phyloP scores from a whole-genome alignment of 1,284 basidiomycete genomes.

The Pseudozyma tsukubaensis region DNA sequence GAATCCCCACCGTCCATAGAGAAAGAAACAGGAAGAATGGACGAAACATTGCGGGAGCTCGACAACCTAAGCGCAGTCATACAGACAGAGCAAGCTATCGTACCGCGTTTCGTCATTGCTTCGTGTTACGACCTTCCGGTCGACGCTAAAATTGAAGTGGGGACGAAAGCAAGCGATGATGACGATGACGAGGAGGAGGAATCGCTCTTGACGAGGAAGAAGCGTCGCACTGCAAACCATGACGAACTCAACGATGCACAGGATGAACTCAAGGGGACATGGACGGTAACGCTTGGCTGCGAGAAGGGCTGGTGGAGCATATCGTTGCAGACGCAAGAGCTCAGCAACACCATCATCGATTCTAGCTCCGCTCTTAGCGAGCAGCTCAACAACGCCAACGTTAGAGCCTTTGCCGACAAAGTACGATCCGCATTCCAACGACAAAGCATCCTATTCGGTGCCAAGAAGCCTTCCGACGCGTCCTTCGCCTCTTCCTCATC shows the following conservation, averaged over 20 bases:
- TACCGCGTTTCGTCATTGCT: slow-evolving; percentile 9
- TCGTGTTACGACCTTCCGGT: not conserved
- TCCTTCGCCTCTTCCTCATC: not conserved
- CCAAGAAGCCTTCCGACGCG: not conserved
- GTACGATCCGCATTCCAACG: slow-evolving; percentile 9
- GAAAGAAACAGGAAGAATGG: slow-evolving; percentile 6
- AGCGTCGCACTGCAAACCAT: not conserved
- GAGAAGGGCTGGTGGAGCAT: slow-evolving; percentile 28
- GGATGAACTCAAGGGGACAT: not conserved
- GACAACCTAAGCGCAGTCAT: slow-evolving; percentile 19
- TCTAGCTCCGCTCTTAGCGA: not conserved
- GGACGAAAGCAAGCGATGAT: not conserved
- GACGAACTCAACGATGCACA: not conserved
- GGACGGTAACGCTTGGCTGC: slow-evolving; percentile 22
- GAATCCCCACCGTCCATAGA: not conserved
- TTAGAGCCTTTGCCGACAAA: slow-evolving; percentile 5
- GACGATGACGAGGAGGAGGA: slow-evolving; percentile 11
- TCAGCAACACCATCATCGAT: not conserved
- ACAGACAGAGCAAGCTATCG: not conserved
- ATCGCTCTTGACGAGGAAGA: not conserved
- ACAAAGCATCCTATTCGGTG: slow-evolving; percentile 24
- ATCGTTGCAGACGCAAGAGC: not conserved
- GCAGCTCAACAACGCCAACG: not conserved
- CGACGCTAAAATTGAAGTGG: not conserved
- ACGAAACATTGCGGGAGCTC: slow-evolving; percentile 6